Evolutionary conservation across 176 grass and related monocot genomes (phyloP).

Genomic region (Rhynchospora breviuscula): DNA sequence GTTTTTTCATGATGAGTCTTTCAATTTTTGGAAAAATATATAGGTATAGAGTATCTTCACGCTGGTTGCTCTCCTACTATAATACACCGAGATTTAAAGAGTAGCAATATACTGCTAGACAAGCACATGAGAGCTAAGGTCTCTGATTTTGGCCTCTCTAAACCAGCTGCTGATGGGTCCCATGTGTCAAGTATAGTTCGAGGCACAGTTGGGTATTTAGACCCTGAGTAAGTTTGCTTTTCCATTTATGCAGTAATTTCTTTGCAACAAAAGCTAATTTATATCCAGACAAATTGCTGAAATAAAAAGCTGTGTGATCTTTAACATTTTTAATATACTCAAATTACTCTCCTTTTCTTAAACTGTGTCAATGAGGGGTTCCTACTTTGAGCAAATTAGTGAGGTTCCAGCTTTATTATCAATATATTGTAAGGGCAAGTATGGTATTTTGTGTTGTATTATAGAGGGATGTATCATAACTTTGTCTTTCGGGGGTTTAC

Average conservation of each 20-base stretch:
- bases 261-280: not conserved
- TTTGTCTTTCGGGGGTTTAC: not conserved
- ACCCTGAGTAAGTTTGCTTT: constrained; percentile 74
- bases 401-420: not conserved
- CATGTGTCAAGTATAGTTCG: constrained; percentile 92
- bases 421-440: not conserved
- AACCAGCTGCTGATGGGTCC: constrained; percentile 73
- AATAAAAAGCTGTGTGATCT: not conserved
- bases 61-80: constrained; percentile 94
- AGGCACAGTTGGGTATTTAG: constrained; percentile 92
- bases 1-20: constrained; percentile 1
- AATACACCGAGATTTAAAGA: constrained; percentile 96
- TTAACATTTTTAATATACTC: not conserved
- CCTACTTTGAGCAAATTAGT: not conserved
- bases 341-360: not conserved
- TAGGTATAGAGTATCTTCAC: constrained; percentile 97
- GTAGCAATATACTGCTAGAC: constrained; percentile 96
- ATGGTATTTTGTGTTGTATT: too few relatives aligned
- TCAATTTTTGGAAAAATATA: not conserved
- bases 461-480: too few relatives aligned
- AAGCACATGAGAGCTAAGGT: constrained; percentile 90
- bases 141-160: constrained; percentile 91
- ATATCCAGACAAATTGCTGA: not conserved
- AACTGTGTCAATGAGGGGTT: not conserved
- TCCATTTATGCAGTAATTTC: not conserved